Evolutionary conservation across 225 moss, liverwort and hornwort genomes (phyloP), one percentile per base, ranked within the genome.

Genomic region (Lunularia cruciata): DNA sequence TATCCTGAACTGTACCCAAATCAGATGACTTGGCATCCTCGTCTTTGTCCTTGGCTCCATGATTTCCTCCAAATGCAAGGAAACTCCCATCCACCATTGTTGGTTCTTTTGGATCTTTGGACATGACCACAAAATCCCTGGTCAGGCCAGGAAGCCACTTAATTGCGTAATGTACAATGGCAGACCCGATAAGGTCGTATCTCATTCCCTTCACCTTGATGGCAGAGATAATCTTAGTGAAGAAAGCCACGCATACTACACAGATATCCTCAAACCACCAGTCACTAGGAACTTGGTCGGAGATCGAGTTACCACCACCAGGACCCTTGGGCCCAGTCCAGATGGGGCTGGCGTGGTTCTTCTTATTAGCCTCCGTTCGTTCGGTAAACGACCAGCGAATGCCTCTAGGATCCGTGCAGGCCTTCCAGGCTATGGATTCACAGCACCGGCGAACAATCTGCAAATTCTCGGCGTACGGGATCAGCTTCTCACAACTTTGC

Each of bases 251-350:
- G 20, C 85, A 84, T 3, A 95, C 79, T 2, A 85, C 80, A 5
- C 84, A 85, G 69, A 91, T 80, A 40, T 95, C 94, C 63, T 89
- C 85, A 60, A 88, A 65, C 94, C 94, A 95, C 94, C 94, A 95
- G 37, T 89, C 86, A 43, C 40, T 73, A 14, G 84, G 84, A 26
- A 80, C 84, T n/a, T 81, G 81, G 26, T 75, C 81, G 14, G 81
- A 63, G 8, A 72, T 68, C 14, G 59, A 48, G 48, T 73, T 38
- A 25, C 61, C 19, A 14, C 40, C 56, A 20, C 35, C 64, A 6
- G 48, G 54, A 31, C 31, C 69, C 70, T 79, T 73, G 9, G 75
- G 64, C 19, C 84, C 80, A 26, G 54, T 71, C 84, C 84, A 80
- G 16, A 77, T 18, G 11, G 74, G 79, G 49, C 64, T 88, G 35